Evolutionary conservation across 371 early-diverging fungal species (phyloP).

Genomic region (Umbelopsis sp.): DNA sequence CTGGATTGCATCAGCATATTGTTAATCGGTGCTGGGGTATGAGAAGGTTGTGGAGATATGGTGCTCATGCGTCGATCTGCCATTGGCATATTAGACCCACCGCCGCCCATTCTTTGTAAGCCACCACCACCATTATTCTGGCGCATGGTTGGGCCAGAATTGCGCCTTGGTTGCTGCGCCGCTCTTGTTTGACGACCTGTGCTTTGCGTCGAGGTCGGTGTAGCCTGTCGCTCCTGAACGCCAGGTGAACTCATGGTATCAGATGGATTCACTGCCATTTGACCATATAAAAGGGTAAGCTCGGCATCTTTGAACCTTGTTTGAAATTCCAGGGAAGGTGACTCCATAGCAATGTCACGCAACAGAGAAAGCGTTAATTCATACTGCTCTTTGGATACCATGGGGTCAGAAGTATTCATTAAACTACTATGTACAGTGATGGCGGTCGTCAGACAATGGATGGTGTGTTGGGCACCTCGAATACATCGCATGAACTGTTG

Average conservation of each 20-base stretch:
- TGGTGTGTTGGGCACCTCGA: constrained; percentile 45
- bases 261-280: constrained; percentile 24
- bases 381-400: constrained; percentile 33
- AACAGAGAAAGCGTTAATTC: constrained; percentile 29
- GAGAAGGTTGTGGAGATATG: background rate
- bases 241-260: constrained; percentile 14
- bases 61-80: background rate
- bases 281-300: constrained; percentile 33
- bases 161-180: background rate
- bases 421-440: constrained; percentile 43
- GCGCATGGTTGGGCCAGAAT: constrained; percentile 1
- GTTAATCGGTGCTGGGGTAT: background rate
- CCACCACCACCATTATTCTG: background rate
- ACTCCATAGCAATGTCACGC: constrained; percentile 33
- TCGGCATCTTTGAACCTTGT: constrained; percentile 32
- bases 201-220: background rate
- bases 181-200: background rate
- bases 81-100: background rate
- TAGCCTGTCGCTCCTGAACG: constrained; percentile 21
- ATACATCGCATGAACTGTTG: constrained; percentile 37
- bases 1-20: constrained; percentile 9
- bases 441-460: constrained; percentile 46
- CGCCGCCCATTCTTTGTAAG: background rate
- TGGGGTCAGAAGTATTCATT: constrained; percentile 22
- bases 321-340: constrained; percentile 44